Base-by-base conservation (phyloP, 129 eudicot genomes). In the Helianthus annuus region DNA sequence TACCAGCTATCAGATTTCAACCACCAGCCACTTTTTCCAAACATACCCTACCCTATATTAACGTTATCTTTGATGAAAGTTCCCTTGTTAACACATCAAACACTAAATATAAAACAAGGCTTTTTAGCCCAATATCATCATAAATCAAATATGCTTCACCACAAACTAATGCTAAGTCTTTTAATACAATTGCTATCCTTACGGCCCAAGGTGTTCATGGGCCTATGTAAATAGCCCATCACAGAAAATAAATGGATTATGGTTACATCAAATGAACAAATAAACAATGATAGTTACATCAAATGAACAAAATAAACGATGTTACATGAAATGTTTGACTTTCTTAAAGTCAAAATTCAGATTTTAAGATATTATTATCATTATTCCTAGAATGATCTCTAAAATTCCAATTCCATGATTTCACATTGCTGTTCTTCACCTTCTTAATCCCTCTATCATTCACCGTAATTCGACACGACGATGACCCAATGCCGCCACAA, bases 381-480 rank as follows among this genome's bases (percentile, higher is more conserved):
- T 83, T 81, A 74, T 82, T 80, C 67, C 71, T 40, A 52, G 76
- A 51, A 54, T 86, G 78, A 73, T 83, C 80, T 69, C 80, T 89
- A 66, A 83, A 83, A 42, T 81, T 83, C 96, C 95, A 89, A 36
- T 79, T 89, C 95, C 94, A 89, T 3, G 82, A 85, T 84, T 89
- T 87, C 57, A 55, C 10, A 57, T 70, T 72, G 17, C 84, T 78
- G 52, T 69, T 87, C 59, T 80, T 70, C 62, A 85, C 82, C 61
- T 82, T 87, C 58, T 84, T 83, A 66, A 78, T 65, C 71, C 82
- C 87, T 74, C 73, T 81, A 8, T 87, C 97, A 74, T 71, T 83
- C 72, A 77, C 83, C 4, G 80, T 52, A 54, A 81, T 61, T 60
- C 96, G 81, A 48, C 90, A 87, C 36, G 95, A 83, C 3, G 80